A percentile compares a stretch with the other conserved stretches of the same genome.
Conservation (phyloP, 148 eudicot species). For the Cornus controversa region DNA sequence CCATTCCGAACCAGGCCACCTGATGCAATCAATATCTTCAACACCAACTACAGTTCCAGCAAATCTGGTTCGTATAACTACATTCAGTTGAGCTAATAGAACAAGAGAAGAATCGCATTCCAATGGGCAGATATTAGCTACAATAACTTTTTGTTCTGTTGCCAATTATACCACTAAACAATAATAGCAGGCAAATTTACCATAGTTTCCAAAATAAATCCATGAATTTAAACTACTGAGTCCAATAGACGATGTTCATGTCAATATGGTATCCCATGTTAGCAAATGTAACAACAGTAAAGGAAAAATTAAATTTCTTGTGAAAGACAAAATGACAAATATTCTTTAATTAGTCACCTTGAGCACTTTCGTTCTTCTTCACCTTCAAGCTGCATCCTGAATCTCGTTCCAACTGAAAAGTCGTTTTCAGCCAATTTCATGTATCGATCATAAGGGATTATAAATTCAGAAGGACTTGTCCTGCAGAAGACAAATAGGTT, state of each 20-base stretch:
- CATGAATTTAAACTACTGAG: not conserved
- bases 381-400: conserved; percentile 16
- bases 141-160: conserved; percentile 2
- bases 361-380: conserved; percentile 9
- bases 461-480: conserved; percentile 11
- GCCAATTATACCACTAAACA: not conserved
- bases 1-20: conserved; percentile 26
- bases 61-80: conserved; percentile 12
- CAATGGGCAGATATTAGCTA: not conserved
- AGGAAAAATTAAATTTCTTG: not conserved
- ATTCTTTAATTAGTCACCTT: conserved; percentile 6
- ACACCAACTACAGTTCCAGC: conserved; percentile 18
- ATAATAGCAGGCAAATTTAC: not conserved
- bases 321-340: not conserved
- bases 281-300: not conserved
- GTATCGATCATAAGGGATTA: conserved; percentile 16
- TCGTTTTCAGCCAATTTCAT: conserved; percentile 17
- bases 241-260: not conserved
- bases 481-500: conserved; percentile 12
- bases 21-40: conserved; percentile 14
- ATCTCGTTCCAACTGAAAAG: conserved; percentile 16
- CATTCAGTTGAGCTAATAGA: not conserved
- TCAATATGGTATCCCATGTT: not conserved
- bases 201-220: not conserved
- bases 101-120: not conserved